phyloP scores from a whole-genome alignment of 2,329 filamentous ascomycete species.

The Coniochaeta pulveracea region DNA sequence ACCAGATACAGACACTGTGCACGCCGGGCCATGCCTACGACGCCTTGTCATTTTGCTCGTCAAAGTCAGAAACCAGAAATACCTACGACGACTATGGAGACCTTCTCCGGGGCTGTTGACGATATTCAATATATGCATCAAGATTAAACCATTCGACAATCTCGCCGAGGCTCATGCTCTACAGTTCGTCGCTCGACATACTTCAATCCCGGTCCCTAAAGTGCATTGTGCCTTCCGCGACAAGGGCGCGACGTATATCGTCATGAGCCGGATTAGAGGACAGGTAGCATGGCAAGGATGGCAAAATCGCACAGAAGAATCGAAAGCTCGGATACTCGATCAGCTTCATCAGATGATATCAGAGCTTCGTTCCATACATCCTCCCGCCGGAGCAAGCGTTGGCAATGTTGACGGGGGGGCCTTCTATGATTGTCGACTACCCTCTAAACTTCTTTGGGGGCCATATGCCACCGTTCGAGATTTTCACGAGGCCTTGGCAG shows the following conservation, averaged over 20 bases:
- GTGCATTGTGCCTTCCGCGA: slow-evolving; percentile 27
- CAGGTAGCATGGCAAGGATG: slow-evolving; percentile 7
- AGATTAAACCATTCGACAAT: slow-evolving; percentile 17
- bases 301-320: slow-evolving; percentile 8
- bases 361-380: slow-evolving; percentile 9
- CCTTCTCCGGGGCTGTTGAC: too few species aligned
- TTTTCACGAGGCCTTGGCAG: slow-evolving; percentile 15
- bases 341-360: slow-evolving; percentile 11
- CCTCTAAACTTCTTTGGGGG: slow-evolving; percentile 10
- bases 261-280: slow-evolving; percentile 27
- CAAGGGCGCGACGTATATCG: slow-evolving; percentile 24
- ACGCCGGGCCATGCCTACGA: too few species aligned
- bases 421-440: slow-evolving; percentile 14
- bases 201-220: slow-evolving; percentile 30
- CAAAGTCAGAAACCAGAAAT: too few species aligned
- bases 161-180: slow-evolving; percentile 28
- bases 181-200: slow-evolving; percentile 25
- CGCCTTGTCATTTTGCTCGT: too few species aligned
- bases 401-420: slow-evolving; percentile 11
- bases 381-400: slow-evolving; percentile 6
- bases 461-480: slow-evolving; percentile 15
- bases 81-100: too few species aligned
- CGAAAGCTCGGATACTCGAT: slow-evolving; percentile 10
- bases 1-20: too few species aligned
- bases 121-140: too few species aligned